phyloP scores from a whole-genome alignment of 202 grass and related monocot genomes.

The Carex arenaria region DNA sequence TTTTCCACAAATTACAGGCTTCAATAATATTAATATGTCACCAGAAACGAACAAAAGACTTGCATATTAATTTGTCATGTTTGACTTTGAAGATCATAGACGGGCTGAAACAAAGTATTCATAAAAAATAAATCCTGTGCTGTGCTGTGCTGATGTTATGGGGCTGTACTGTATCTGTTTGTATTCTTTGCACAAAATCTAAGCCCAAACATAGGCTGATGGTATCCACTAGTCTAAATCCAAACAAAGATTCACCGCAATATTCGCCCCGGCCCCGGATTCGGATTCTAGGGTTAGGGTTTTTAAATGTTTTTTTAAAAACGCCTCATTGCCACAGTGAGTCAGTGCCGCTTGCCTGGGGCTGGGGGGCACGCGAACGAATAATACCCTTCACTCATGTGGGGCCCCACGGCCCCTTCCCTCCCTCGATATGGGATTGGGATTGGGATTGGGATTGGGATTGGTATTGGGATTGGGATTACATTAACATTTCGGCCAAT shows the following conservation, averaged over 20 bases:
- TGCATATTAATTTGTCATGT: no score
- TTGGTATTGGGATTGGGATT: neutral
- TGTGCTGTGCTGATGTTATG: no score
- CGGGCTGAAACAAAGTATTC: neutral
- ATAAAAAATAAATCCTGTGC: no score
- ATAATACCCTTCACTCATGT: neutral
- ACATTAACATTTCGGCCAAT: neutral
- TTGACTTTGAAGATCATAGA: neutral
- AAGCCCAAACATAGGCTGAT: neutral
- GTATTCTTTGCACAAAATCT: neutral
- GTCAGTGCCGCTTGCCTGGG: constrained; percentile 12
- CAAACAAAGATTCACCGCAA: neutral
- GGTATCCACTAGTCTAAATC: neutral
- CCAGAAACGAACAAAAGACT: no score
- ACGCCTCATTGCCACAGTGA: neutral
- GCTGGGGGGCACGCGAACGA: neutral
- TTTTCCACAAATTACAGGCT: neutral
- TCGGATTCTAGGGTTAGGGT: constrained; percentile 77
- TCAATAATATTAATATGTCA: neutral
- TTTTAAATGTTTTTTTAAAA: constrained; percentile 37
- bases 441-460: no score
- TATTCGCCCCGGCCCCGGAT: neutral
- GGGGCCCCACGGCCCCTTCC: constrained; percentile 32
- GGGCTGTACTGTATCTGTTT: no score
- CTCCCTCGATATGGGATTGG: neutral